These are phyloP conservation scores for Herpetomonas muscarum DNA, from an alignment of 208 protist species.

Conservation along the genomic window DNA sequence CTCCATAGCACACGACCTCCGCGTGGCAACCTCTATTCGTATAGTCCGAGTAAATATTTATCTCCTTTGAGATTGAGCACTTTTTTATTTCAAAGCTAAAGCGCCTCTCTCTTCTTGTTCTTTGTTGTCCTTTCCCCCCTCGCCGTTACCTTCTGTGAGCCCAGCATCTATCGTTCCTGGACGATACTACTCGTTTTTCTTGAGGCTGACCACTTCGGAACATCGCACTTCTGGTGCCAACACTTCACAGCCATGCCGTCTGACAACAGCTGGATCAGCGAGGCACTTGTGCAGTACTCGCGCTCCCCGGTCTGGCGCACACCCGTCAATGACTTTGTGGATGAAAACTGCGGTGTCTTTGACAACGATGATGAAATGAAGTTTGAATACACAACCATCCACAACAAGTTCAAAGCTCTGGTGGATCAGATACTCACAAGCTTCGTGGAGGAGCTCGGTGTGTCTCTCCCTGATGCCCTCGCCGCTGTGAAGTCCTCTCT, in stretches of 20 bases:
- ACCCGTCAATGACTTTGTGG: conserved; percentile 87
- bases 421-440: conserved; percentile 80
- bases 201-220: no score
- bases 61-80: conserved; percentile 8
- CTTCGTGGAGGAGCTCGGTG: conserved; percentile 77
- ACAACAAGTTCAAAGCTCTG: conserved; percentile 75
- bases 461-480: conserved; percentile 51
- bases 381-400: conserved; percentile 82
- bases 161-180: background rate
- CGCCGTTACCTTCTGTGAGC: background rate
- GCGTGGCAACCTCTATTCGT: no score
- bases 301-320: conserved; percentile 78
- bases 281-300: conserved; percentile 83
- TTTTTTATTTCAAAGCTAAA: background rate
- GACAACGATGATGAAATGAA: conserved; percentile 86
- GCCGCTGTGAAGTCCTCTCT: conserved; percentile 35
- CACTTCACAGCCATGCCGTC: conserved; percentile 11
- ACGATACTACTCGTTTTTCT: conserved; percentile 7
- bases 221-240: background rate
- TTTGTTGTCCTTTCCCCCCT: conserved; percentile 3
- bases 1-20: no score
- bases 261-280: conserved; percentile 69
- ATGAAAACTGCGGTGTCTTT: conserved; percentile 90
- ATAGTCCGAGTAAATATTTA: background rate
- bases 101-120: conserved; percentile 9